phyloP scores from a whole-genome alignment of 2,329 filamentous ascomycete genomes.

The Venturia nashicola region DNA sequence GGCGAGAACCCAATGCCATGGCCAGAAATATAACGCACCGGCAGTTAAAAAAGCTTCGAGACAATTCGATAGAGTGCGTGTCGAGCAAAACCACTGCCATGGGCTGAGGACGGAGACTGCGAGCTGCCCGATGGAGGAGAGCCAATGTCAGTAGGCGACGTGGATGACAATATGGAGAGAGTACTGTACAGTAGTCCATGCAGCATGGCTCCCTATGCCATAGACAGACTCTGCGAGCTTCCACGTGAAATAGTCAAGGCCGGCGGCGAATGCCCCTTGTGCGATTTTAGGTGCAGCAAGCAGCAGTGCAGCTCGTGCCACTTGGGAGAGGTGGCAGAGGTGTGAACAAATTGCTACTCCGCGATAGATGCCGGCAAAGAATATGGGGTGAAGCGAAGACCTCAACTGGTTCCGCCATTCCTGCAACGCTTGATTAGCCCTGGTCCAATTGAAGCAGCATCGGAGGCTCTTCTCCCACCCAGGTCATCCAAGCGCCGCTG shows the following conservation, averaged over 20 bases:
- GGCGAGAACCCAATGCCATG: slow-evolving; percentile 52
- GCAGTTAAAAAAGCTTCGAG: slow-evolving; percentile 82
- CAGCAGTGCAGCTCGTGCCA: slow-evolving; percentile 52
- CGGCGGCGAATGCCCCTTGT: slow-evolving; percentile 66
- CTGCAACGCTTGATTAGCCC: slow-evolving; percentile 33
- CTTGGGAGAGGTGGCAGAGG: slow-evolving; percentile 40
- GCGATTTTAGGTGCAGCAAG: slow-evolving; percentile 59
- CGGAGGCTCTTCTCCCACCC: slow-evolving; percentile 47
- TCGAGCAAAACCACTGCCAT: slow-evolving; percentile 96
- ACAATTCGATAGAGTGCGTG: slow-evolving; percentile 86
- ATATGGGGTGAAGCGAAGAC: slow-evolving; percentile 78
- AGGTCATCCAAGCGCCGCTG: slow-evolving; percentile 86
- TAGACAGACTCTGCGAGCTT: slow-evolving; percentile 64
- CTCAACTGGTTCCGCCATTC: slow-evolving; percentile 86
- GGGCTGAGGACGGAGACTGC: slow-evolving; percentile 62
- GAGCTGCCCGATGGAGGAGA: slow-evolving; percentile 37
- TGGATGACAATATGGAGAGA: slow-evolving; percentile 2
- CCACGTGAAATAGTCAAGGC: slow-evolving; percentile 81
- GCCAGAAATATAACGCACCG: slow-evolving; percentile 70
- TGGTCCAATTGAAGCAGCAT: not conserved
- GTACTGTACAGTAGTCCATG: slow-evolving; percentile 54
- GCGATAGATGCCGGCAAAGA: slow-evolving; percentile 70
- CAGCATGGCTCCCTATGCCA: slow-evolving; percentile 48
- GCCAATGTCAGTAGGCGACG: slow-evolving; percentile 8
- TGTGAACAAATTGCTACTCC: slow-evolving; percentile 44